Percentiles rank a stretch among this genome's conserved stretches.
Conservation (phyloP, 1,284 basidiomycete species). For the Lentinus polychrous region DNA sequence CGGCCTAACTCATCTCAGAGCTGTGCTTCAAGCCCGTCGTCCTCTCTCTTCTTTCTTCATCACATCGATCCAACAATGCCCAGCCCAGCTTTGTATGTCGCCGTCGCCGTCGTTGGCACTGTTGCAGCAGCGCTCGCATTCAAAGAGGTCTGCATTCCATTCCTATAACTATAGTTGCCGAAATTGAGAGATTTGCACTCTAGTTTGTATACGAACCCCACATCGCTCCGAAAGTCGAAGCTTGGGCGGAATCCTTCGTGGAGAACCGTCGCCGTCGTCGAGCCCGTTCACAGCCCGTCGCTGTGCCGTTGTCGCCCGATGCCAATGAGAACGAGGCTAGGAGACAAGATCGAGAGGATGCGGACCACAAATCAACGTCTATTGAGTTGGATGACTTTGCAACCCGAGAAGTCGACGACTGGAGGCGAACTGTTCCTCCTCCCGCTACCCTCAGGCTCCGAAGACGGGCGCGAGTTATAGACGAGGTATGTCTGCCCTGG, state of each 20-base stretch:
- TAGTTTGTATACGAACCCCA: conserved; percentile 62
- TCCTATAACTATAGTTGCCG: background rate
- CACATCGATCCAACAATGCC: conserved; percentile 21
- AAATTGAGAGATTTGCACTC: background rate
- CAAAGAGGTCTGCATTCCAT: conserved; percentile 22
- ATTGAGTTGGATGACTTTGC: conserved; percentile 46
- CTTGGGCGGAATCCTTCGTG: conserved; percentile 43
- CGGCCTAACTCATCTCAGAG: no score
- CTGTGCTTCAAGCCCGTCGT: background rate
- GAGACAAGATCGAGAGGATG: conserved; percentile 12
- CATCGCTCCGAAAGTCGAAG: conserved; percentile 46
- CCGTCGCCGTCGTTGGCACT: conserved; percentile 17
- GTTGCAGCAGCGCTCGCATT: conserved; percentile 24
- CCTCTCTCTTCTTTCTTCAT: conserved; percentile 5
- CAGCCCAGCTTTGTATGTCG: conserved; percentile 27
- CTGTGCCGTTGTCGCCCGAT: conserved; percentile 12
- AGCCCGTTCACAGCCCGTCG: conserved; percentile 16
- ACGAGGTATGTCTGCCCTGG: conserved; percentile 33
- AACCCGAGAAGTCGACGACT: conserved; percentile 42
- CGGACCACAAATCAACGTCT: conserved; percentile 9
- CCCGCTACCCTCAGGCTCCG: conserved; percentile 29
- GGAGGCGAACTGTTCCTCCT: conserved; percentile 37
- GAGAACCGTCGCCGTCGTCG: conserved; percentile 30
- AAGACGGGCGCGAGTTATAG: conserved; percentile 28
- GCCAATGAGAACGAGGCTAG: conserved; percentile 14